Base-by-base conservation (phyloP, 306 rosid species). In the Phaseolus lunatus region DNA sequence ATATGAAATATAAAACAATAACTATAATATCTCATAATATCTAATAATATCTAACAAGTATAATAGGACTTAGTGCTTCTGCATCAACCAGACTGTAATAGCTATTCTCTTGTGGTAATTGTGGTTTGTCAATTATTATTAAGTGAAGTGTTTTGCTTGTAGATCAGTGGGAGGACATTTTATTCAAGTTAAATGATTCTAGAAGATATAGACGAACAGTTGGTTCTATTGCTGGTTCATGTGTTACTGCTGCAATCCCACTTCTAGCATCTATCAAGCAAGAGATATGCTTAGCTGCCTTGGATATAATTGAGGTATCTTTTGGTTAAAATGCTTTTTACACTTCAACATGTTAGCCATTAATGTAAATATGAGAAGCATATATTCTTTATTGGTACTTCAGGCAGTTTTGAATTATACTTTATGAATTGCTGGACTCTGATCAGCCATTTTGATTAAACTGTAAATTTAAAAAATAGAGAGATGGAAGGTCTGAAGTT, bases 221-320 rank as follows among this genome's bases (percentile, higher is more conserved):
- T 82, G 98, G 96, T 71, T 90, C 95, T 47, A 86, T 90, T 85
- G 87, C 90, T 39, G 78, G 89, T 89, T 95, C 97, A 22, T 95
- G 98, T 83, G 84, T 90, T 72, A 81, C 79, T 79, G 86, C 93
- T 74, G 88, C 94, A 80, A 87, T 80, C 69, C 97, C 98, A 68
- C 90, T 95, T 59, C 83, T 90, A 45, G 96, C 96, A 69, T 92
- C 96, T 2, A 69, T 73, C 70, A 86, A 82, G 75, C 93, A 89
- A 82, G 93, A 86, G 41, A 81, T 91, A 37, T 89, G 93, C 84
- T 83, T 95, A 86, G 85, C 83, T 24, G 89, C 98, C 65, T 79
- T 95, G 70, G 97, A 89, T 88, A 83, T 92, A 82, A 78, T 92
- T 62, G 96, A 95, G 97, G 98, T 95, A 90, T 59, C 73, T 24